phyloP scores from a whole-genome alignment of 1,139 yeast genomes.

The Suhomyces bribrorum region DNA sequence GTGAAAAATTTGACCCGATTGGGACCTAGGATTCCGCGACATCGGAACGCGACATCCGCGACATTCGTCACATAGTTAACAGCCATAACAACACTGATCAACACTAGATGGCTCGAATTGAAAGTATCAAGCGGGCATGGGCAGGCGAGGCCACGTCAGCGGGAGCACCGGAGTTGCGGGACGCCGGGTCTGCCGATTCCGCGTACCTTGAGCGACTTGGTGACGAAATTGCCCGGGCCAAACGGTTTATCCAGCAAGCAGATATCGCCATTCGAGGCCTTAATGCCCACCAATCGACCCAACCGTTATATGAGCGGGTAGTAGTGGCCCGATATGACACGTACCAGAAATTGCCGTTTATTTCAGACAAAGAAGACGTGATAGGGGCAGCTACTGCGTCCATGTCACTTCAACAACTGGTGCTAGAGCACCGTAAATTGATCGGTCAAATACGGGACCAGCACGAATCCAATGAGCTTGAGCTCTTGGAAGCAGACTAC shows the following conservation, averaged over 20 bases:
- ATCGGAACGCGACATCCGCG: not conserved
- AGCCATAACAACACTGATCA: not conserved
- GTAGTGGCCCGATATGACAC: constrained; percentile 29
- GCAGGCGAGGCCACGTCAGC: not conserved
- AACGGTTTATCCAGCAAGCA: constrained; percentile 32
- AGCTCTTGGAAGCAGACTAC: constrained; percentile 12
- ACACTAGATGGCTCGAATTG: constrained; percentile 6
- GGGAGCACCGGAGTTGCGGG: too few relatives aligned
- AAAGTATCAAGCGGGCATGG: constrained; percentile 1
- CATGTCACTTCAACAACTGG: constrained; percentile 20
- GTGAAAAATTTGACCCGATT: too few relatives aligned
- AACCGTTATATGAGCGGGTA: constrained; percentile 1
- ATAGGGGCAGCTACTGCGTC: constrained; percentile 40
- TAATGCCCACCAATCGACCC: not conserved
- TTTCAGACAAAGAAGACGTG: constrained; percentile 39
- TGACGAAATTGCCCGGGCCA: constrained; percentile 31
- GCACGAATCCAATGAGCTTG: constrained; percentile 2
- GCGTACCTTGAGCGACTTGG: constrained; percentile 28
- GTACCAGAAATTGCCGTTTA: constrained; percentile 32
- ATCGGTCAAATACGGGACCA: constrained; percentile 5
- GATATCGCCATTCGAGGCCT: constrained; percentile 24
- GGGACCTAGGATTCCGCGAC: constrained; percentile 1
- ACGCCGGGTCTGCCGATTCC: constrained; percentile 4
- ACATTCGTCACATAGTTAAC: too few relatives aligned
- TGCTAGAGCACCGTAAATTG: constrained; percentile 20